phyloP scores from a whole-genome alignment of 495 filamentous ascomycete species.

The Neurospora tetraspora region DNA sequence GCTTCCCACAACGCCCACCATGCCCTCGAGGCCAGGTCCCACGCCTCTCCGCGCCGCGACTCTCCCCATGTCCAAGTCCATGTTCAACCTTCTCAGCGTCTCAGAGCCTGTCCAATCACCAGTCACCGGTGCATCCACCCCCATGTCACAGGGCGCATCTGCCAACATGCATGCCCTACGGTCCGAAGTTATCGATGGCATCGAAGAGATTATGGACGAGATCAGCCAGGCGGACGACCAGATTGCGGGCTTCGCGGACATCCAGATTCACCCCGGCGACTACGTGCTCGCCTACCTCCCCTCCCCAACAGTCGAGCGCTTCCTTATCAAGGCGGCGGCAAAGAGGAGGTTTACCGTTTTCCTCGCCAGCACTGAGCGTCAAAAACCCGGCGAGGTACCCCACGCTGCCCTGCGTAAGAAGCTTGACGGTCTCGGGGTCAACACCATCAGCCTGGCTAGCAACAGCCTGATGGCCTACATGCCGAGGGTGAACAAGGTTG shows the following conservation, averaged over 20 bases:
- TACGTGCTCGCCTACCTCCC: constrained; percentile 77
- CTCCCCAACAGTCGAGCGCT: constrained; percentile 73
- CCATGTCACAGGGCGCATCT: constrained; percentile 23
- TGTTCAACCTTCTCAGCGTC: constrained; percentile 68
- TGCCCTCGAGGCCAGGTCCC: constrained; percentile 27
- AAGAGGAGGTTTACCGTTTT: constrained; percentile 86
- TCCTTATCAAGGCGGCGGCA: constrained; percentile 69
- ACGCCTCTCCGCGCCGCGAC: constrained; percentile 39
- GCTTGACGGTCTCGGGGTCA: constrained; percentile 64
- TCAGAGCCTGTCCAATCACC: constrained; percentile 12
- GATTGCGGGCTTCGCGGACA: constrained; percentile 73
- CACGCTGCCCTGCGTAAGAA: constrained; percentile 58
- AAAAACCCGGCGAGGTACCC: constrained; percentile 20
- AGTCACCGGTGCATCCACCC: constrained; percentile 37
- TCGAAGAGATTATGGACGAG: constrained; percentile 87
- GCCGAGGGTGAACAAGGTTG: constrained; percentile 88
- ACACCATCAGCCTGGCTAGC: constrained; percentile 71
- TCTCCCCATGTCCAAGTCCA: constrained; percentile 51
- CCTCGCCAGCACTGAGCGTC: constrained; percentile 44
- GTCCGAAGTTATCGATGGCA: constrained; percentile 81
- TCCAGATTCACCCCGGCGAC: constrained; percentile 85
- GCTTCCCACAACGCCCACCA: constrained; percentile 14
- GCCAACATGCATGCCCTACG: constrained; percentile 51
- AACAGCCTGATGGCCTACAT: constrained; percentile 83
- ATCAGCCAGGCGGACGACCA: constrained; percentile 80